Conservation (phyloP, 2,329 filamentous ascomycete species). For the Aspergillus calidoustus region DNA sequence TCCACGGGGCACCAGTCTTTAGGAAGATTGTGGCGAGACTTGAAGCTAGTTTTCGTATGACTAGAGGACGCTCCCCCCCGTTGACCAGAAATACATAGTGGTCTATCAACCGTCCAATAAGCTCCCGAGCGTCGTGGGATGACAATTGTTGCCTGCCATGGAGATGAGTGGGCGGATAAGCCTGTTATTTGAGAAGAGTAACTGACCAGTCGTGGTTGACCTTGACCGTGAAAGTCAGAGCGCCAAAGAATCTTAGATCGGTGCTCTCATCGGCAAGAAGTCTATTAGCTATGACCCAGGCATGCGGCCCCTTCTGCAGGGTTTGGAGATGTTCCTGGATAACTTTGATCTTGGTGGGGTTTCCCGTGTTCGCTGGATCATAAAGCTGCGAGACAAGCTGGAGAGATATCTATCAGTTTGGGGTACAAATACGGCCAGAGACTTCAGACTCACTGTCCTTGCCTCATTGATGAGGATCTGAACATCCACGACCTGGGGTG, state of each 20-base stretch:
- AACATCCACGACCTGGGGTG: slow-evolving; percentile 29
- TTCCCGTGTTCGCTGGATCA: slow-evolving; percentile 50
- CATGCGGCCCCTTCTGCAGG: slow-evolving; percentile 77
- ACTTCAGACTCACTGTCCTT: slow-evolving; percentile 27
- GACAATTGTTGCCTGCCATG: slow-evolving; percentile 42
- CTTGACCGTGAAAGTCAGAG: slow-evolving; percentile 90
- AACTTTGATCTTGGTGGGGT: slow-evolving; percentile 48
- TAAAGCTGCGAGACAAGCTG: slow-evolving; percentile 49
- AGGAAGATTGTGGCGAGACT: slow-evolving; percentile 51
- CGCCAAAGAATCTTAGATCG: slow-evolving; percentile 88
- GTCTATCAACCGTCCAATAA: slow-evolving; percentile 48
- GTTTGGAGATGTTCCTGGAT: slow-evolving; percentile 77
- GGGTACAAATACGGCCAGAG: neutral
- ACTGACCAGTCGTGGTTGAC: slow-evolving; percentile 82
- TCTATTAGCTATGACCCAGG: slow-evolving; percentile 83
- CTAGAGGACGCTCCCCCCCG: slow-evolving; percentile 42
- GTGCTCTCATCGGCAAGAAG: slow-evolving; percentile 71
- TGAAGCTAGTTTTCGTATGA: slow-evolving; percentile 53
- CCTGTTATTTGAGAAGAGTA: slow-evolving; percentile 25
- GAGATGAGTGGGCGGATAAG: slow-evolving; percentile 1
- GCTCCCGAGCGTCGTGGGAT: slow-evolving; percentile 36
- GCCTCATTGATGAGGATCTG: slow-evolving; percentile 36
- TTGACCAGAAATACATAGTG: slow-evolving; percentile 49
- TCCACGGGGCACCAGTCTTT: slow-evolving; percentile 46
- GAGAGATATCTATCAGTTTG: slow-evolving; percentile 13